Base-by-base conservation (phyloP, 805 yeast species). In the Spathaspora girioi region DNA sequence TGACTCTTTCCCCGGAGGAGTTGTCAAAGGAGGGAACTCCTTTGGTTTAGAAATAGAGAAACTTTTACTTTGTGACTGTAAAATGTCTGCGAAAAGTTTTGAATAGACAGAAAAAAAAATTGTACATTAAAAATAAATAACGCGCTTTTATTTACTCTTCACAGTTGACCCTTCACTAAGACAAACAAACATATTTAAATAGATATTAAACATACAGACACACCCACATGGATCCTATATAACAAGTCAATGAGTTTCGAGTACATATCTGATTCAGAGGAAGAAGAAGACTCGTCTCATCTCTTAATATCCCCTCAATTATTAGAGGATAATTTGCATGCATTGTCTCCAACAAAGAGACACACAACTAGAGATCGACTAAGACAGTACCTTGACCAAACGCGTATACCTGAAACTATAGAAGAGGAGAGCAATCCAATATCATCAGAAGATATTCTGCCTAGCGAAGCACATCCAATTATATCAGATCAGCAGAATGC, bases 211-310 rank as follows among this genome's bases (percentile, higher is more conserved):
- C 29, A 27, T 27, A 7, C 6, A 27, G 29, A 32, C 15, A n/a
- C n/a, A n/a, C n/a, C n/a, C 40, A 35, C 44, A 42, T 42, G 44
- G 8, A 40, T 40, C 5, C 8, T 40, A 42, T 42, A 42, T 42
- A 42, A 42, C 43, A 40, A 47, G 5, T 12, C 18, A 46, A 43
- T 32, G 48, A 50, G 38, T 31, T 12, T 17, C 14, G 53, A 53
- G n/a, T 54, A 54, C 50, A 56, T 68, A 31, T 61, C 72, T 38
- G 71, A 67, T 56, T 67, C 71, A 46, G 71, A 67, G 10, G 52
- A 46, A 27, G 19, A 53, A 26, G 11, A 5, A 29, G 51, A 54
- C 31, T 45, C 58, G 14, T 46, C 52, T 15, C 43, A 54, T 12
- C 50, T 59, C 17, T 48, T 54, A 55, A 50, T 59, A n/a, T 52